Conservation (phyloP, 305 asterid species). For the Fraxinus dipetala region DNA sequence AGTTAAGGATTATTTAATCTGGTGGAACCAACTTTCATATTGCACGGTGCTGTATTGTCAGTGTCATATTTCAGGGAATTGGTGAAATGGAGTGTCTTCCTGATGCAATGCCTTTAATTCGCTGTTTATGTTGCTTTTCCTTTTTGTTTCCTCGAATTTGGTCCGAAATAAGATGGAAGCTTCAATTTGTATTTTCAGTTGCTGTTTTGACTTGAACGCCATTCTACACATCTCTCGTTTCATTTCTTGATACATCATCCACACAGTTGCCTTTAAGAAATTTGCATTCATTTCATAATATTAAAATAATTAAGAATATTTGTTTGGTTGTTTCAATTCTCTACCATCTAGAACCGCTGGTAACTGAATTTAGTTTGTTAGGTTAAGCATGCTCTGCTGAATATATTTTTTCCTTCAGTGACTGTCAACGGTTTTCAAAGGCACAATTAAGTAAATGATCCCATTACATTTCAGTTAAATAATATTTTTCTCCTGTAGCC, state of each 20-base stretch:
- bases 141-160: background rate
- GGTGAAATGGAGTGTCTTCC: background rate
- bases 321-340: background rate
- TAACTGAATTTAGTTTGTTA: background rate
- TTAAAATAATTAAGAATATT: background rate
- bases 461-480: conserved; percentile 10
- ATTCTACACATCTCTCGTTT: background rate
- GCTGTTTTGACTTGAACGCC: background rate
- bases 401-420: background rate
- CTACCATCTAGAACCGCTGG: background rate
- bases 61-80: background rate
- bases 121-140: background rate
- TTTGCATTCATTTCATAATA: background rate
- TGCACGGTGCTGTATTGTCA: background rate
- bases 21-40: background rate
- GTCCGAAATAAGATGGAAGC: background rate
- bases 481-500: conserved; percentile 14
- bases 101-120: background rate
- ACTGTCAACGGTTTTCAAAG: conserved; percentile 3
- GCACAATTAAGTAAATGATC: background rate
- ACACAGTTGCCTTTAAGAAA: background rate
- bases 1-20: background rate
- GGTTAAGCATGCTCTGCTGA: background rate
- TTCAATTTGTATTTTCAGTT: background rate
- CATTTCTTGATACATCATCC: background rate